Conservation (phyloP, 2,329 filamentous ascomycete genomes). For the Colletotrichum sp. region DNA sequence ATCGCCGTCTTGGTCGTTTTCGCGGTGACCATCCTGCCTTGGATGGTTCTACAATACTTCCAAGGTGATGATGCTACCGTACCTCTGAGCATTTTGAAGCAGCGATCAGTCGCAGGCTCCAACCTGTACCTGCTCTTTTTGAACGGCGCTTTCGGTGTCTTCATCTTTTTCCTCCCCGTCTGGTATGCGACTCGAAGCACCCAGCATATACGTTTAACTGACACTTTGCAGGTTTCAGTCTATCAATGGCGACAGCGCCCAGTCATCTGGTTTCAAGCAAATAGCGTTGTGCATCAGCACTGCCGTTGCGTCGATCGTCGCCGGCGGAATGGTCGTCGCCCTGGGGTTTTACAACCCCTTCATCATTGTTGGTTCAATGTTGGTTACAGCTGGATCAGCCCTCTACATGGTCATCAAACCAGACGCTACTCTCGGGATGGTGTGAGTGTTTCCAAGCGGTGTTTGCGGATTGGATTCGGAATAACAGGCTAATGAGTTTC, state of each 20-base stretch:
- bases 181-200: not conserved
- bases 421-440: not conserved
- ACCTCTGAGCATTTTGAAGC: not conserved
- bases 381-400: not conserved
- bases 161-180: not conserved
- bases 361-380: not conserved
- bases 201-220: not conserved
- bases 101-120: not conserved
- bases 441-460: not conserved
- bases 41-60: not conserved
- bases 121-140: not conserved
- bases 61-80: not conserved
- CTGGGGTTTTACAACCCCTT: not conserved
- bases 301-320: not conserved
- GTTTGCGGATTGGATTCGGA: not conserved
- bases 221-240: not conserved
- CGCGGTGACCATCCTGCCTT: not conserved
- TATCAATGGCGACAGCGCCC: not conserved
- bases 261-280: not conserved
- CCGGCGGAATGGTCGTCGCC: not conserved
- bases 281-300: not conserved
- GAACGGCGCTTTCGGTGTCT: not conserved
- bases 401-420: not conserved
- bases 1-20: not conserved
- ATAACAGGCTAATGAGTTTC: not conserved